These are phyloP conservation scores for Dissophora globulifera DNA, from an alignment of 192 early-diverging fungal genomes.

Conservation along the genomic window DNA sequence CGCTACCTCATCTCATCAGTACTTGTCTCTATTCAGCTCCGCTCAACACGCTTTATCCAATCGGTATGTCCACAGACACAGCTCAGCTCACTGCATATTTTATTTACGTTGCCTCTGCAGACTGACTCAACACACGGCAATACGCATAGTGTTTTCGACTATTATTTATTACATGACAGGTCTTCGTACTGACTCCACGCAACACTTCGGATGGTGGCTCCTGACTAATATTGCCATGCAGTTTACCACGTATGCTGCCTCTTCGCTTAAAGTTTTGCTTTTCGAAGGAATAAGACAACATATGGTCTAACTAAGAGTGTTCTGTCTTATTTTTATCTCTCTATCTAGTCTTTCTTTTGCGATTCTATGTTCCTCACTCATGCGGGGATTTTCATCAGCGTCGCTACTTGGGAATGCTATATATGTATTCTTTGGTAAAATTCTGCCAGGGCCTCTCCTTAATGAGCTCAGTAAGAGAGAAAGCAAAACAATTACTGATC, in stretches of 20 bases:
- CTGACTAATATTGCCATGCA: conserved; percentile 7
- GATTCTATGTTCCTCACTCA: neutral
- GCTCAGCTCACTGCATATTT: too few species aligned
- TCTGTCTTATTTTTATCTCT: too few species aligned
- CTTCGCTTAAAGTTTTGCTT: neutral
- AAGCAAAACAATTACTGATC: too few species aligned
- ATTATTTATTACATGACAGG: conserved; percentile 14
- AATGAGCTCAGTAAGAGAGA: too few species aligned
- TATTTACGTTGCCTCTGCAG: neutral
- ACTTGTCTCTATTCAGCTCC: too few species aligned
- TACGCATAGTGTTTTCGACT: conserved; percentile 3
- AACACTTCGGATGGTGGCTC: neutral
- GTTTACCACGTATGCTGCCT: neutral
- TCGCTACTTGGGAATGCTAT: neutral
- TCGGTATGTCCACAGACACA: too few species aligned
- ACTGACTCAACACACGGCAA: neutral
- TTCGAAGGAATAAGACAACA: too few species aligned
- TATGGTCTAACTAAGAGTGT: too few species aligned
- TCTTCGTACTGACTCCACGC: conserved; percentile 6
- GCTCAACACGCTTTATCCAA: too few species aligned
- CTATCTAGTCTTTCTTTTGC: neutral
- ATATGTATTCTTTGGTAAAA: neutral
- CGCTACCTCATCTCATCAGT: too few species aligned
- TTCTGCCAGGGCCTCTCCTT: too few species aligned
- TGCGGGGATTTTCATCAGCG: neutral